Conservation (phyloP, 208 protist species). For the Crithidia bombi region DNA sequence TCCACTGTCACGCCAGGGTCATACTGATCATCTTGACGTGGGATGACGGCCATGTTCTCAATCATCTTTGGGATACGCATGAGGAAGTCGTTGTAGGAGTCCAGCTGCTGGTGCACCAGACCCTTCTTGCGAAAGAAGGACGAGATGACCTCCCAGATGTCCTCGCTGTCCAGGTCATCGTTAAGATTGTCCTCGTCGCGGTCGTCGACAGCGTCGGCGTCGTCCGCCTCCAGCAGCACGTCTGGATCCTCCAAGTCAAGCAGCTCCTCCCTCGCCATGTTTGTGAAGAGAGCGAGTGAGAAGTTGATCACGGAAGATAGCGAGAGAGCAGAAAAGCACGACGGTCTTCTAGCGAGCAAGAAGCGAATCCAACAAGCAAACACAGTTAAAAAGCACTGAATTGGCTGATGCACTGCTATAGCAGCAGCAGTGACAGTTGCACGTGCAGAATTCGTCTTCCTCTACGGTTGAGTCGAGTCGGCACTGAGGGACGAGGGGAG, state of each 20-base stretch:
- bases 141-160: constrained; percentile 97
- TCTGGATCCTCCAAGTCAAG: constrained; percentile 72
- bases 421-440: too few relatives aligned
- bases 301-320: not conserved
- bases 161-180: constrained; percentile 90
- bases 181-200: constrained; percentile 31
- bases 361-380: not conserved
- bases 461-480: too few relatives aligned
- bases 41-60: constrained; percentile 66
- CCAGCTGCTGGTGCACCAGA: constrained; percentile 99
- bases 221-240: constrained; percentile 75
- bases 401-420: not conserved
- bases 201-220: constrained; percentile 50
- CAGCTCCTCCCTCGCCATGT: constrained; percentile 27
- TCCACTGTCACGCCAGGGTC: constrained; percentile 57
- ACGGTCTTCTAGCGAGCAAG: too few relatives aligned
- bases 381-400: not conserved
- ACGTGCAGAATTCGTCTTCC: too few relatives aligned
- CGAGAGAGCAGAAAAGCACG: not conserved
- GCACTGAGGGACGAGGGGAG: too few relatives aligned
- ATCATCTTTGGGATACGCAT: constrained; percentile 87
- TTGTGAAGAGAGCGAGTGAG: constrained; percentile 1
- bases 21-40: constrained; percentile 84
- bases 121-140: constrained; percentile 98
- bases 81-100: constrained; percentile 99